These are phyloP conservation scores for Yamadazyma blattariae DNA, from an alignment of 1,139 yeast genomes.

Conservation along the genomic window DNA sequence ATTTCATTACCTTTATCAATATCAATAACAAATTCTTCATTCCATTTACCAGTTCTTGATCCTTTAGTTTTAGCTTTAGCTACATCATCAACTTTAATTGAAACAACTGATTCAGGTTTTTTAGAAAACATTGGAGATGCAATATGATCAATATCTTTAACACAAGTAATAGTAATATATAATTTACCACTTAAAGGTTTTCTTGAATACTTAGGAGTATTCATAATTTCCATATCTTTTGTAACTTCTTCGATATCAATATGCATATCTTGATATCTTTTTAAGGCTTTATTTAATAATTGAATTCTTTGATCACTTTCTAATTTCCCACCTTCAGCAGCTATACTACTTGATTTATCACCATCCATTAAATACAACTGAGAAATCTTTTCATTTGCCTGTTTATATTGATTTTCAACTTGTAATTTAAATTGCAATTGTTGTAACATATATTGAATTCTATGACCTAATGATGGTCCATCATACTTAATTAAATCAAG, in stretches of 20 bases:
- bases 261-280: constrained; percentile 86
- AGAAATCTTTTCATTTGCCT: constrained; percentile 86
- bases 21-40: constrained; percentile 74
- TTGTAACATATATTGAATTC: constrained; percentile 92
- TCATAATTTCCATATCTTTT: constrained; percentile 61
- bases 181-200: constrained; percentile 82
- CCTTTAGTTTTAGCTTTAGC: constrained; percentile 73
- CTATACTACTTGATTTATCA: constrained; percentile 78
- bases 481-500: constrained; percentile 87
- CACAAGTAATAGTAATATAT: constrained; percentile 65
- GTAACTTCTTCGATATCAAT: constrained; percentile 64
- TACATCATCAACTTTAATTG: constrained; percentile 83
- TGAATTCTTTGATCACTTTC: constrained; percentile 88
- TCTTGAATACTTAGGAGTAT: constrained; percentile 69
- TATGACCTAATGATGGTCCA: constrained; percentile 92
- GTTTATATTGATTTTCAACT: constrained; percentile 89
- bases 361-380: constrained; percentile 88
- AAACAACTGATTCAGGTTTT: constrained; percentile 75
- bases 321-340: constrained; percentile 82
- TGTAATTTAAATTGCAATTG: constrained; percentile 90
- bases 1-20: constrained; percentile 91
- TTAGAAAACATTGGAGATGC: constrained; percentile 76
- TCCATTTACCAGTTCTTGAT: constrained; percentile 79
- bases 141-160: constrained; percentile 89
- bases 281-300: constrained; percentile 76